Evolutionary conservation across 2,329 filamentous ascomycete genomes (phyloP), one percentile per base, ranked within the genome.

Genomic region (Pestalotiopsis sp.): DNA sequence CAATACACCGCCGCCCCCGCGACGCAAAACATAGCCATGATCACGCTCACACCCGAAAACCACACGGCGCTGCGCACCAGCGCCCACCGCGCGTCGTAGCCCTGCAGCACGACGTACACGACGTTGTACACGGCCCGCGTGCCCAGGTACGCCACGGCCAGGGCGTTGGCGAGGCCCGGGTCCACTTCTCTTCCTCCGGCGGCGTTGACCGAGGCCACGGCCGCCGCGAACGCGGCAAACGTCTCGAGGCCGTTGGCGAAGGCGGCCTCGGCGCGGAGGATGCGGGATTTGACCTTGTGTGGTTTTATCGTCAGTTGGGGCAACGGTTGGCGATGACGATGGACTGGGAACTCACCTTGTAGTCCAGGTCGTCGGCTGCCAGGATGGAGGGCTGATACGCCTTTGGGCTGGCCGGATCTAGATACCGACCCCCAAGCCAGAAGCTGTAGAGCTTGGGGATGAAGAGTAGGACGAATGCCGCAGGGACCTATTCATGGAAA

Each of bases 171-270:
- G 39, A 57, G 49, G 5, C 11, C 39, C 11, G 69, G 63, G 23
- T 68, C 38, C 6, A 69, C 69, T n/a, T n/a, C n/a, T 36, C 9
- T 36, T 7, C 12, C 27, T 23, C 23, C 23, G 9, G 61, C 69
- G 13, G 59, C 49, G 57, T 72, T 69, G 20, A 69, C 66, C 5
- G 69, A 38, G 4, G 49, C 67, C 13, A 72, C 70, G 20, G 69
- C 70, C 3, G 70, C 69, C 5, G 70, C 70, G 45, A 71, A 72
- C 36, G 71, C 45, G 3, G 65, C 61, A 52, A 72, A 57, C 9
- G 70, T 72, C 69, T 72, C 70, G 61, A 72, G 69, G 23, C 70
- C 70, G 25, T 72, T 72, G 63, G 69, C 69, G 36, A 72, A 70
- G 17, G 70, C 70, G 56, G 62, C 63, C 57, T 72, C 70, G 49